Evolutionary conservation across 345 rosid species (phyloP).

Genomic region (Abelmoschus esculentus): DNA sequence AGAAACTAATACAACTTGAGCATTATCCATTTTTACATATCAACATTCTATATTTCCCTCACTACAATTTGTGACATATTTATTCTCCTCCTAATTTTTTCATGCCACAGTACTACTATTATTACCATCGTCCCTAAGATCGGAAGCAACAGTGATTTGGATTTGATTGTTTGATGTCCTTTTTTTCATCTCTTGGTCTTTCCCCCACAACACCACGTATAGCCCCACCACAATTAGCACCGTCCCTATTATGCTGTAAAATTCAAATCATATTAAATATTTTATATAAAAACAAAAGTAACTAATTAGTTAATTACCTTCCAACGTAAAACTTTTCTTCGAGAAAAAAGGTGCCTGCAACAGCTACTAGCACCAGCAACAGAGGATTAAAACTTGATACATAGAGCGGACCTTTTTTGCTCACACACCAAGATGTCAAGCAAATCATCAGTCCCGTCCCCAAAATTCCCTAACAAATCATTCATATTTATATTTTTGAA

Average conservation of each 20-base stretch:
- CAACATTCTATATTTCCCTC: not conserved
- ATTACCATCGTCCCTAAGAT: not conserved
- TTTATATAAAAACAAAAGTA: not conserved
- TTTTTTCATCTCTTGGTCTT: constrained; percentile 33
- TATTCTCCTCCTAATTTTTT: not conserved
- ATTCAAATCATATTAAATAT: not conserved
- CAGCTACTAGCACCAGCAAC: not conserved
- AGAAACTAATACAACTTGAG: no score
- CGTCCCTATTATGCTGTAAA: constrained; percentile 41
- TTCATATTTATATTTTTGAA: no score
- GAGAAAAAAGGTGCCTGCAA: not conserved
- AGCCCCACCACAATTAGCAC: constrained; percentile 37
- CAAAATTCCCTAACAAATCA: not conserved
- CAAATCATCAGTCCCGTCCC: not conserved
- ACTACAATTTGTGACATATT: not conserved
- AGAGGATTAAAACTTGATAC: not conserved
- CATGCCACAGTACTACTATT: not conserved
- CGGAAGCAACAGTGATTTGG: not conserved
- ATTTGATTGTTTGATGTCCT: no score
- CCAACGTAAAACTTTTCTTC: constrained; percentile 8
- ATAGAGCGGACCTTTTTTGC: not conserved
- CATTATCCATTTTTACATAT: no score
- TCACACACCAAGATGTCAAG: constrained; percentile 4
- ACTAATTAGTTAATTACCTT: not conserved
- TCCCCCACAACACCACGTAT: constrained; percentile 50